These are phyloP conservation scores for Thelonectria discophora DNA, from an alignment of 2,329 filamentous ascomycete species.

Conservation along the genomic window DNA sequence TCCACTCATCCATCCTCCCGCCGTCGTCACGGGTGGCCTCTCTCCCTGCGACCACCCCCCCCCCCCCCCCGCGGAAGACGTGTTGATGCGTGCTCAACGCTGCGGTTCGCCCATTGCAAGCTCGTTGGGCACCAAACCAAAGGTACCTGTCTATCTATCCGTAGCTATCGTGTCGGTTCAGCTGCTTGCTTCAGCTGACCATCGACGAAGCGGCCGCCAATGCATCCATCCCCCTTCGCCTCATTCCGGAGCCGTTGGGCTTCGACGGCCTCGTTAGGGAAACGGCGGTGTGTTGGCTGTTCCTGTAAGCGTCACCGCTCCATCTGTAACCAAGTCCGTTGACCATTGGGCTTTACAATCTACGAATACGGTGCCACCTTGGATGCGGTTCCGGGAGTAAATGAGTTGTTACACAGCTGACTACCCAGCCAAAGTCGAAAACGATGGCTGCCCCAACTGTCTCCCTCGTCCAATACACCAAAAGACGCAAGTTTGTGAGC, in stretches of 20 bases:
- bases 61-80: conserved; percentile 28
- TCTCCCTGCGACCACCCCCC: conserved; percentile 39
- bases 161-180: neutral
- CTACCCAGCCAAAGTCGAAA: no score
- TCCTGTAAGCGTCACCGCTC: neutral
- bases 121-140: no score
- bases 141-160: neutral
- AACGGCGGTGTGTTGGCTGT: neutral
- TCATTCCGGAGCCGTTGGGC: neutral
- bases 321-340: neutral
- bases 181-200: neutral
- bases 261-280: neutral
- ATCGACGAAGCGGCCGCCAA: neutral
- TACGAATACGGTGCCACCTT: neutral
- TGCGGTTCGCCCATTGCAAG: neutral
- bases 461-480: neutral
- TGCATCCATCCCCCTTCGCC: neutral
- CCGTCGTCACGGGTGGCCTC: conserved; percentile 37
- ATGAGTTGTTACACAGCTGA: neutral
- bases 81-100: conserved; percentile 16
- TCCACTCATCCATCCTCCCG: conserved; percentile 29
- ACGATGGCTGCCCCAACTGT: no score
- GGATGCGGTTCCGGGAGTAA: neutral
- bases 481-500: no score
- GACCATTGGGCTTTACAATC: neutral